Evolutionary conservation across 179 eudicot genomes (phyloP), one percentile per base, ranked within the genome.

Genomic region (Sideroxylon spinosum): DNA sequence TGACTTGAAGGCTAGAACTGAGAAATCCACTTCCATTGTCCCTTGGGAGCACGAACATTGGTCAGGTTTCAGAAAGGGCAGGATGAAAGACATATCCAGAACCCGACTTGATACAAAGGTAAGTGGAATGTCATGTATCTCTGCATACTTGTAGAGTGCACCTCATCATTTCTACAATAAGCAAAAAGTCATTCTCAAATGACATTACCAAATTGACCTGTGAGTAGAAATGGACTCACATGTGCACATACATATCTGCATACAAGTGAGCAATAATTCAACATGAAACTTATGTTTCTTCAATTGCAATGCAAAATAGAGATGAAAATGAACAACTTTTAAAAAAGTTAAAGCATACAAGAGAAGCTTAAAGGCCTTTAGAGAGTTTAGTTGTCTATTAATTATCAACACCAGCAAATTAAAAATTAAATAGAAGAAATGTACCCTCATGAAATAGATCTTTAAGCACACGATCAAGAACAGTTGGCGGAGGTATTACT

Each of bases 401-500:
- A 65, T 14, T 49, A 25, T 57, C 66, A 56, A 59, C 32, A 68
- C 68, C 44, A 74, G 26, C 20, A 44, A 64, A n/a, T 9, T 23
- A 56, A 1, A 28, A 73, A 67, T 50, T 12, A 50, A 79, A 57
- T 46, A 70, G 60, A 48, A 32, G 17, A 0, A 64, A 60, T 28
- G 56, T 87, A 94, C 98, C 99, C 28, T 91, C 90, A 77, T 89
- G 96, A 84, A 94, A 94, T 44, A 95, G 92, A 82, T 95, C 98
- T 85, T 91, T 95, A 17, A 95, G 90, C 76, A 92, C 89, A 69
- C 99, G 98, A 73, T 90, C 99, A 82, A 93, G 91, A 82, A 91
- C 99, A 55, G 98, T 91, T n/a, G 98, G 99, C 61, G 99, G 97
- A 82, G 99, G 99, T 78, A 92, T 84, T 55, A 91, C 84, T 10